phyloP scores from a whole-genome alignment of 208 protist species.

The Acanthamoeba lenticulata region DNA sequence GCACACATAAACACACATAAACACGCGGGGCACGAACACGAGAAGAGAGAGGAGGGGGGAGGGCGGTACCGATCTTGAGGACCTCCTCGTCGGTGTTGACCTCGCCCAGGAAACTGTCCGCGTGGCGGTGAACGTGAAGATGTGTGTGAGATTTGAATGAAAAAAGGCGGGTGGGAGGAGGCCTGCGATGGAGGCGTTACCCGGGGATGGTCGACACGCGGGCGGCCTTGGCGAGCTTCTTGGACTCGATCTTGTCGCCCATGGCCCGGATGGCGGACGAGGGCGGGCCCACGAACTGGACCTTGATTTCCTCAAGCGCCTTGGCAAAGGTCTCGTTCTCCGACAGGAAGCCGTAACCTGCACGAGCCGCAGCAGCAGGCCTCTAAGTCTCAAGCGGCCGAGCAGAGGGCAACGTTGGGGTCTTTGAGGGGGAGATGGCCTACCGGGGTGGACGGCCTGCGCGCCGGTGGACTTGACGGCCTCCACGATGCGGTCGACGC shows the following conservation, averaged over 20 bases:
- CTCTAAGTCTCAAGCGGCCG: no score
- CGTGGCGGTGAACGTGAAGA: neutral
- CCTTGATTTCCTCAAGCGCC: constrained; percentile 78
- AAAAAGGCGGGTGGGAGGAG: neutral
- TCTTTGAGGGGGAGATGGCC: constrained; percentile 72
- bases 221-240: constrained; percentile 86
- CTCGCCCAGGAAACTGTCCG: constrained; percentile 78
- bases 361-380: no score
- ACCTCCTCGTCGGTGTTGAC: constrained; percentile 80
- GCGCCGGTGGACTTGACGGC: constrained; percentile 83
- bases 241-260: constrained; percentile 91
- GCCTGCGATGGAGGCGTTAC: neutral
- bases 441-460: constrained; percentile 90
- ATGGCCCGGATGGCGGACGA: constrained; percentile 75
- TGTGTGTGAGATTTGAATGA: neutral
- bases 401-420: no score
- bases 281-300: constrained; percentile 90
- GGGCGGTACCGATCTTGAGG: constrained; percentile 71
- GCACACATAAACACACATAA: no score
- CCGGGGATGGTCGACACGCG: constrained; percentile 90
- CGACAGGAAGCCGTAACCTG: constrained; percentile 57
- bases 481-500: constrained; percentile 86
- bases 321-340: constrained; percentile 78
- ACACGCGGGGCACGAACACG: neutral
- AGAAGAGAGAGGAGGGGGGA: neutral